Conservation (phyloP, 208 protist genomes). For the Leishmania tropica region DNA sequence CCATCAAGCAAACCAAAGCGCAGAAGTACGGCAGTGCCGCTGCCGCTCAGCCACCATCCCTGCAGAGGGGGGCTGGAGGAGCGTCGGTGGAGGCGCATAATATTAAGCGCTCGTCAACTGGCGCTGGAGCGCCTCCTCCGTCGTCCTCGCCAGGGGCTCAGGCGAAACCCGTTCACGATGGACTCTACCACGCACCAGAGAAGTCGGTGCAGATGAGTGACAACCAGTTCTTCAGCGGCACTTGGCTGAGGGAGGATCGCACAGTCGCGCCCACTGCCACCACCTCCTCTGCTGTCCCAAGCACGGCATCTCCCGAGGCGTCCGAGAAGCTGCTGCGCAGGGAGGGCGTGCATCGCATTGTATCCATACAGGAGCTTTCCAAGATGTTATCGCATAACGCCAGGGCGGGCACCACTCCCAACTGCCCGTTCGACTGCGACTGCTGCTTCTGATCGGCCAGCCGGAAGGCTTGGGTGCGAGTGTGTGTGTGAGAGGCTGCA, state of each 20-base stretch:
- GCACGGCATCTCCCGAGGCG: conserved; percentile 13
- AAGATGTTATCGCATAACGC: conserved; percentile 79
- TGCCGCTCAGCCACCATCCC: background rate
- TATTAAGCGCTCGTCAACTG: background rate
- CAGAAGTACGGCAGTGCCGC: conserved; percentile 6
- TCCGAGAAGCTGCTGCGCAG: conserved; percentile 32
- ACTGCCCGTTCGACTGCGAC: conserved; percentile 92
- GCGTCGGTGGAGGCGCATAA: background rate
- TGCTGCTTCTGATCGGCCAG: conserved; percentile 78
- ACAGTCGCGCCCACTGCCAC: background rate
- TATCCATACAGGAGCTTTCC: conserved; percentile 72
- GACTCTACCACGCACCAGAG: conserved; percentile 76
- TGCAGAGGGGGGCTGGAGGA: background rate
- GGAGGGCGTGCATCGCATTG: conserved; percentile 83
- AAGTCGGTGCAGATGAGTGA: conserved; percentile 82
- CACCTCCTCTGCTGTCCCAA: background rate
- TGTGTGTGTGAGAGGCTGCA: background rate
- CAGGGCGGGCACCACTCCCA: conserved; percentile 80
- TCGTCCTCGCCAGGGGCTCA: background rate
- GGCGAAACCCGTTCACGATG: conserved; percentile 43
- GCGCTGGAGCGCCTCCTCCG: background rate
- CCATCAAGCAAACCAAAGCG: conserved; percentile 25
- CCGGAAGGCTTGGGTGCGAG: background rate
- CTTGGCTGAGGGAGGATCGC: conserved; percentile 33
- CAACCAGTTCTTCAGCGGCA: conserved; percentile 73